phyloP scores from a whole-genome alignment of 148 eudicot species.

The Camellia japonica region DNA sequence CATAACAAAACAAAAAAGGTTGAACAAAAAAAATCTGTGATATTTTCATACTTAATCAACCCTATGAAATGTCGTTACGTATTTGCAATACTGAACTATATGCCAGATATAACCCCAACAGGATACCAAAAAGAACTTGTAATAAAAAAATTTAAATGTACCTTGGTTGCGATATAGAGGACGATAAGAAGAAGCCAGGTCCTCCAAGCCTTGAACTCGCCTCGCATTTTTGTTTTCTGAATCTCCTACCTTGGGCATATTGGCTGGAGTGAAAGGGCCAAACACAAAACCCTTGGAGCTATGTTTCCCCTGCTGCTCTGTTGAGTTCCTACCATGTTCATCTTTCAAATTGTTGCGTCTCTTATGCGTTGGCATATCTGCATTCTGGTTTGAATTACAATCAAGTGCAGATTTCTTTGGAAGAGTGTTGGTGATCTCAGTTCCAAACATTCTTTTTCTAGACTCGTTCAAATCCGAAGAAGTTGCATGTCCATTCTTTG shows the following conservation, averaged over 20 bases:
- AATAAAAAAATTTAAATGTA: constrained; percentile 19
- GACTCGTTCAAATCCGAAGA: constrained; percentile 29
- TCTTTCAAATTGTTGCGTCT: constrained; percentile 30
- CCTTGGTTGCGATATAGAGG: constrained; percentile 80
- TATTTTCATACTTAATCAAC: not conserved
- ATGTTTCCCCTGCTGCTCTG: constrained; percentile 35
- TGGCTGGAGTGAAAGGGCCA: constrained; percentile 83
- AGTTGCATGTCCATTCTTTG: constrained; percentile 19
- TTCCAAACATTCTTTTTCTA: constrained; percentile 69
- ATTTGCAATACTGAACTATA: not conserved
- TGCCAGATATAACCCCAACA: not conserved
- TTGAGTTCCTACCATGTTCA: constrained; percentile 19
- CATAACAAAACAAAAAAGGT: not conserved
- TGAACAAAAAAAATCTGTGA: not conserved
- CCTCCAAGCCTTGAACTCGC: constrained; percentile 53
- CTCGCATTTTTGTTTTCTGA: constrained; percentile 33
- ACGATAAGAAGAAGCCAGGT: constrained; percentile 43
- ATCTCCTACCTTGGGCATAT: constrained; percentile 29
- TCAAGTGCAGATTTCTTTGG: constrained; percentile 41
- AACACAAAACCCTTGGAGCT: constrained; percentile 54
- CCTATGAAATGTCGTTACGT: not conserved
- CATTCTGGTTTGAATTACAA: constrained; percentile 30
- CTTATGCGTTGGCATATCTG: constrained; percentile 19
- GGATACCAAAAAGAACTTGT: not conserved
- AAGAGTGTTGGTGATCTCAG: constrained; percentile 63